phyloP scores from a whole-genome alignment of 2,329 filamentous ascomycete genomes.

The Alternaria sp. region DNA sequence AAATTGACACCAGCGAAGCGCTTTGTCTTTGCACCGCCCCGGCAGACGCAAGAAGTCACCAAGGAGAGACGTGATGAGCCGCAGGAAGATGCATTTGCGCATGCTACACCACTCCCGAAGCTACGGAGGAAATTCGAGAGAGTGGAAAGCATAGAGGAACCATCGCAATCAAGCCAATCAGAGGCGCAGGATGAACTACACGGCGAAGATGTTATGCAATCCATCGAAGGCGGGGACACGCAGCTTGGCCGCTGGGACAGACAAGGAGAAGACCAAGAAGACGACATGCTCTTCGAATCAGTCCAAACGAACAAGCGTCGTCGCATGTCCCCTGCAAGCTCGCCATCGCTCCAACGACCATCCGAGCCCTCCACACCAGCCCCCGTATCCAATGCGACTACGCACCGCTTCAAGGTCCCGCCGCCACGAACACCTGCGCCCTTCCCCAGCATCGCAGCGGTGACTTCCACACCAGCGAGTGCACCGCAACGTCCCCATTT shows the following conservation, averaged over 20 bases:
- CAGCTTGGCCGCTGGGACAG: slow-evolving; percentile 4
- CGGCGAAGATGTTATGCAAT: slow-evolving; percentile 11
- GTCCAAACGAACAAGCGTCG: slow-evolving; percentile 33
- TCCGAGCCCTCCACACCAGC: slow-evolving; percentile 17
- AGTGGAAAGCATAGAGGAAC: slow-evolving; percentile 45
- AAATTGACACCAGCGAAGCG: slow-evolving; percentile 40
- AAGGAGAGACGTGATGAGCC: slow-evolving; percentile 6
- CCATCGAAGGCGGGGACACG: slow-evolving; percentile 18
- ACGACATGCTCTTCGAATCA: slow-evolving; percentile 35
- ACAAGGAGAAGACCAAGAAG: slow-evolving; percentile 22
- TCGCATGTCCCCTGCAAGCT: slow-evolving; percentile 23
- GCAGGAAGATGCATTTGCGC: background rate
- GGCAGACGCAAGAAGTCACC: slow-evolving; percentile 1
- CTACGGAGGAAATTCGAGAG: slow-evolving; percentile 27
- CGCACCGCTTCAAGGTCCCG: slow-evolving; percentile 37
- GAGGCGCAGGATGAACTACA: slow-evolving; percentile 7
- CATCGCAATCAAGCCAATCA: slow-evolving; percentile 30
- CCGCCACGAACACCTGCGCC: slow-evolving; percentile 21
- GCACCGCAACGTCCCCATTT: slow-evolving; percentile 46
- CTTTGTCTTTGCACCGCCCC: slow-evolving; percentile 36
- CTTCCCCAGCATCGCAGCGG: slow-evolving; percentile 9
- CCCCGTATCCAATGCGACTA: slow-evolving; percentile 13
- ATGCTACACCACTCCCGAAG: slow-evolving; percentile 22
- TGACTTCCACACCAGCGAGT: slow-evolving; percentile 3
- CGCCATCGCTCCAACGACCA: slow-evolving; percentile 6